Evolutionary conservation across 1,284 basidiomycete species (phyloP).

Genomic region (Schizophyllum amplum): DNA sequence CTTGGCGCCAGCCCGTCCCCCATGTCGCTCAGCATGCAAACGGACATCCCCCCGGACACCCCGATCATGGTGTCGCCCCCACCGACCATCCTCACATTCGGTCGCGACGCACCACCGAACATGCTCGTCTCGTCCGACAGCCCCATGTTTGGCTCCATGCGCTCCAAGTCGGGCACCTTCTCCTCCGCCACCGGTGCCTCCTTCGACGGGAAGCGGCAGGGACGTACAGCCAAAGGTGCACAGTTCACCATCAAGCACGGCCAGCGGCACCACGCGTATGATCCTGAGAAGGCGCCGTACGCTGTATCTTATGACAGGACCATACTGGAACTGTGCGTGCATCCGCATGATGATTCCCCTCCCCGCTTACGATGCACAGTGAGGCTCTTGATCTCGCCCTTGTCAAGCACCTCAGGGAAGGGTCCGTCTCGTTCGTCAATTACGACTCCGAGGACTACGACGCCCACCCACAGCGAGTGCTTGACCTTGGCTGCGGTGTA

Average conservation of each 20-base stretch:
- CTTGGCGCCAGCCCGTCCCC: background rate
- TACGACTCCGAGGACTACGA: slow-evolving; percentile 27
- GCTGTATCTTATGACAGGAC: slow-evolving; percentile 59
- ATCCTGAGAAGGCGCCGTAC: slow-evolving; percentile 69
- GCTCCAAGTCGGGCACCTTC: background rate
- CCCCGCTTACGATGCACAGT: slow-evolving; percentile 23
- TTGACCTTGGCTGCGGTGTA: slow-evolving; percentile 70
- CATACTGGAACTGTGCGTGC: slow-evolving; percentile 56
- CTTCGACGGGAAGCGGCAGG: background rate
- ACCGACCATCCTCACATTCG: background rate
- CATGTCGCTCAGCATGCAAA: background rate
- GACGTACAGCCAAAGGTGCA: slow-evolving; percentile 22
- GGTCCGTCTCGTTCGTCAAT: slow-evolving; percentile 47
- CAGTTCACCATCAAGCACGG: slow-evolving; percentile 52
- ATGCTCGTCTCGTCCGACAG: background rate
- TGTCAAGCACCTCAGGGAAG: slow-evolving; percentile 33
- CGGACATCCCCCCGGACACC: background rate
- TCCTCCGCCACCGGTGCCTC: background rate
- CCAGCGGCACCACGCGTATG: slow-evolving; percentile 54
- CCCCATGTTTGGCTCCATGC: background rate
- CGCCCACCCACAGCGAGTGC: slow-evolving; percentile 35
- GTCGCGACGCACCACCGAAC: background rate
- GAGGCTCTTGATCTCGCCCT: slow-evolving; percentile 53
- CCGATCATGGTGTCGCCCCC: background rate
- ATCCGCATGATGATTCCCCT: slow-evolving; percentile 1